Evolutionary conservation across 768 basidiomycete species (phyloP).

Genomic region (Pleurotus giganteus): DNA sequence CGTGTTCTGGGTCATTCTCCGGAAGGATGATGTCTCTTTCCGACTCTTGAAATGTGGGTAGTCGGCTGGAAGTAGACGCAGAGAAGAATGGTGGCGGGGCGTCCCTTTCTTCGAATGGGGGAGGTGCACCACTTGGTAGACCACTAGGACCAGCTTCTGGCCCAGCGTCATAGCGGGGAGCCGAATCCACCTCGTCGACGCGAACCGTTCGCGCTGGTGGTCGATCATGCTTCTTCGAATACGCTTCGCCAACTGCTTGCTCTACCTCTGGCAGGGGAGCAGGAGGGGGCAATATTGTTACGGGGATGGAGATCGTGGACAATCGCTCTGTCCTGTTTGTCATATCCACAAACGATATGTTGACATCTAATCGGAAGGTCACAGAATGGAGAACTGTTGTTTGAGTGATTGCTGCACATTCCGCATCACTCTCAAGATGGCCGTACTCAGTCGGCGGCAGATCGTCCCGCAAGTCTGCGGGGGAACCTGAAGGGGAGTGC

Average conservation of each 20-base stretch:
- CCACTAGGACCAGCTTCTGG: slow-evolving; percentile 73
- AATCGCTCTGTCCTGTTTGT: slow-evolving; percentile 65
- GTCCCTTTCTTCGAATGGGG: slow-evolving; percentile 83
- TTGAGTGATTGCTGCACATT: slow-evolving; percentile 78
- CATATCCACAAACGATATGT: slow-evolving; percentile 76
- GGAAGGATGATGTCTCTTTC: slow-evolving; percentile 75
- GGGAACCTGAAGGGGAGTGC: slow-evolving; percentile 46
- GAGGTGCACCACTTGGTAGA: slow-evolving; percentile 62
- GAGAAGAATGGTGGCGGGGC: slow-evolving; percentile 73
- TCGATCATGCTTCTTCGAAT: slow-evolving; percentile 85
- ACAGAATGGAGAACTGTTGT: slow-evolving; percentile 81
- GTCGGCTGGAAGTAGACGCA: slow-evolving; percentile 53
- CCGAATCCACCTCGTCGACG: slow-evolving; percentile 61
- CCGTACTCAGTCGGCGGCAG: slow-evolving; percentile 41
- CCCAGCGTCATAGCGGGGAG: slow-evolving; percentile 66
- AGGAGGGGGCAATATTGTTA: slow-evolving; percentile 69
- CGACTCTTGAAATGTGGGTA: slow-evolving; percentile 80
- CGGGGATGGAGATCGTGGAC: slow-evolving; percentile 62
- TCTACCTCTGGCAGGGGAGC: slow-evolving; percentile 81
- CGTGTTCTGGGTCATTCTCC: slow-evolving; percentile 28
- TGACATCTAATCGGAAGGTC: slow-evolving; percentile 70
- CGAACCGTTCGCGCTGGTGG: slow-evolving; percentile 73
- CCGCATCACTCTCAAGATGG: slow-evolving; percentile 54
- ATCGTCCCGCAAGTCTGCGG: slow-evolving; percentile 42
- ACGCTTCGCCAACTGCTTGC: slow-evolving; percentile 68